Base-by-base conservation (phyloP, 768 basidiomycete genomes). In the Tylopilus rubrobrunneus region DNA sequence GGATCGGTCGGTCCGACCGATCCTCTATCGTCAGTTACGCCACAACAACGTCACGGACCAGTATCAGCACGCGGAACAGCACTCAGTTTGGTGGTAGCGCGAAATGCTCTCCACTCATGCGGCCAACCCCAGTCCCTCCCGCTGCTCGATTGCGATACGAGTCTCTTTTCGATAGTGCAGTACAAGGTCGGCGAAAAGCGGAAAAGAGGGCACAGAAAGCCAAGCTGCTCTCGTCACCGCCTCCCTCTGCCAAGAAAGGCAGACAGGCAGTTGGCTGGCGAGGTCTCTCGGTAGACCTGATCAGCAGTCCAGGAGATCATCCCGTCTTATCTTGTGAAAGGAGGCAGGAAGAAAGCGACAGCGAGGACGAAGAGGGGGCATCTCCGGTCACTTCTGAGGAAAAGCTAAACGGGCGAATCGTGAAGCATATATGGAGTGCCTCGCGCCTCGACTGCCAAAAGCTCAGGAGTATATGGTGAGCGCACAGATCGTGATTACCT, bases 211-310 rank as follows among this genome's bases (percentile, higher is more conserved):
- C 61, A 43, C 71, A 62, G 34, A 63, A 65, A 33, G 45, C 11
- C 27, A 59, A 58, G 34, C 58, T 65, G 23, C 68, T 71, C 9
- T 74, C 69, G 19, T 68, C 73, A 2, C 60, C 72, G 4, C 71
- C 71, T 52, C 72, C 75, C 15, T 53, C 72, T 45, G 61, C 74
- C 15, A 75, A 77, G 56, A 76, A 79, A 42, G 64, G 63, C 39
- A 67, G 84, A 52, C 79, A 83, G 52, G 83, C 86, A 1, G 82
- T 80, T 4, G 89, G 89, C 3, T 92, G 89, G 89, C 74, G 86
- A 42, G 87, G 83, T 9, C 64, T 86, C 39, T 86, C 86, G 1
- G 80, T 88, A 28, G 87, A 89, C 64, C 68, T 85, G 49, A 81
- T 84, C 49, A 78, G 79, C 11, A 74, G 70, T 52, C 68, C 71